Evolutionary conservation across 2,329 filamentous ascomycete species (phyloP), one percentile per base, ranked within the genome.

Genomic region (Corinectria fuckeliana): DNA sequence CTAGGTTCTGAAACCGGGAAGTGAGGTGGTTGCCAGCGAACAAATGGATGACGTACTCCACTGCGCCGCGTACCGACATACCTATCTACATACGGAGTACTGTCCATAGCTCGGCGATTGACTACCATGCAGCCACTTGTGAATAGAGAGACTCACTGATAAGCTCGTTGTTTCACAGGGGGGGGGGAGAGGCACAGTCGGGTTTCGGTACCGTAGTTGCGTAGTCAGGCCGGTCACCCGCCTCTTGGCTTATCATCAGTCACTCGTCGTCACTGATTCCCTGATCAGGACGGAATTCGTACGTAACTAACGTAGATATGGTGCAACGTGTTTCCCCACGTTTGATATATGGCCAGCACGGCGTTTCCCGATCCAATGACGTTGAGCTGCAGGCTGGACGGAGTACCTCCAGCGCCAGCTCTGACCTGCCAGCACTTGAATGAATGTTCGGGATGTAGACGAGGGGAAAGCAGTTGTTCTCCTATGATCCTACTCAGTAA

Each of bases 121-220:
- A 7, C 14, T 25, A 20, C n/a, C 25, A 23, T n/a, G 20, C 20
- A 23, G 20, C 20, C 39, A n/a, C 39, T 42, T 28, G n/a, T 30
- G 39, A 21, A 7, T 20, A 9, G 4, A 7, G 11, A 14, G 11
- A 23, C 21, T 41, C 42, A 36, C 48, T 47, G 56, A 59, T 59
- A 59, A 54, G 56, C 50, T 38, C 44, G n/a, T n/a, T n/a, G 13
- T 13, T 54, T 16, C 28, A 18, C 20, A 21, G 23, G 55, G 23
- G 45, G 18, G 23, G 39, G 42, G n/a, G n/a, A n/a, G n/a, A n/a
- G n/a, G n/a, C n/a, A n/a, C 23, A 10, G 32, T 50, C 50, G 56
- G 56, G 26, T 28, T 59, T 59, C 56, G 56, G 56, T 28, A 49
- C 16, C 45, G 45, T 25, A 38, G 23, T 59, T n/a, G n/a, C n/a